Base-by-base conservation (phyloP, 164 flowering plant genomes). In the Sedum album region DNA sequence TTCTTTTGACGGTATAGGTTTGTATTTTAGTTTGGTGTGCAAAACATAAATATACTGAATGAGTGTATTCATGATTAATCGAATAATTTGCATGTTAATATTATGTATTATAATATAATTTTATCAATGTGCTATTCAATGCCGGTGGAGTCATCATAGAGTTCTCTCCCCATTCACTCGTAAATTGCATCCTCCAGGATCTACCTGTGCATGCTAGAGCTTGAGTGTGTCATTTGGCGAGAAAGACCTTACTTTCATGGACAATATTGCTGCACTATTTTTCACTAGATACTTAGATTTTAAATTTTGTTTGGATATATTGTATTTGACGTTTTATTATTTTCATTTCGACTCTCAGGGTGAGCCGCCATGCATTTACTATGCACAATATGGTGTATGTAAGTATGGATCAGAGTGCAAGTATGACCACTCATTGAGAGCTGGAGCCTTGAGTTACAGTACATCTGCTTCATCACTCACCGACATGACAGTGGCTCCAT, bases 401-500 rank as follows among this genome's bases (percentile, higher is more conserved):
- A 21, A 55, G 26, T 55, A 21, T 7, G 60, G 68, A 68, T 65
- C 31, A 74, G 11, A 66, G n/a, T 44, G 71, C 31, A 71, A 57
- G 72, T 66, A 26, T 69, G 64, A 65, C 70, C 85, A 65, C 23
- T 20, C 38, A 69, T 88, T 96, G 35, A 81, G 82, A 88, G 88
- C 85, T 62, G 87, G 85, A 61, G 66, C 80, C 14, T 70, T 94
- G 66, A 85, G 87, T 73, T 88, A 90, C 82, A 87, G 92, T 69
- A 90, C 99, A 28, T 94, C 99, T 61, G 94, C 96, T 41, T 94
- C 99, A 46, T 94, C 97, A 71, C 91, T 91, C 42, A 75, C 88
- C 68, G 99, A 90, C 76, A 79, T 88, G 87, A 90, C 97, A n/a
- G 94, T 88, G 64, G 91, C 96, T 71, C 94, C 99, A 15, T 94